These are phyloP conservation scores for Pythium coloratum DNA, from an alignment of 352 stramenopile genomes.

Conservation along the genomic window DNA sequence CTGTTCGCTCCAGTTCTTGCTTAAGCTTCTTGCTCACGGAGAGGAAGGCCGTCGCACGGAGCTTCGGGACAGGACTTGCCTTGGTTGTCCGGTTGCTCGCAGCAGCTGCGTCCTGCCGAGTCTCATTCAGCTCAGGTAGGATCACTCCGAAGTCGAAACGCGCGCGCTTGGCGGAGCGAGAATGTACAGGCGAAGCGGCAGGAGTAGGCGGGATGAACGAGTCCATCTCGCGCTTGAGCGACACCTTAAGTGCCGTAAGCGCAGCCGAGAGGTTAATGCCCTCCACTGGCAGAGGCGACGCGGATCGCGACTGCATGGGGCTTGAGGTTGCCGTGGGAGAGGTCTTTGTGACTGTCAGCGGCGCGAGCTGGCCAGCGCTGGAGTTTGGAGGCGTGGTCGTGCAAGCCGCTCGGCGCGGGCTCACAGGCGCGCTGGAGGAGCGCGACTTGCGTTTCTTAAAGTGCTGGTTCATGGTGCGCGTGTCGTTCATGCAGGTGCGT, in stretches of 20 bases:
- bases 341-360: constrained; percentile 11
- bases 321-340: constrained; percentile 21
- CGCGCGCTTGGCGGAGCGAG: constrained; percentile 50
- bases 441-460: constrained; percentile 74
- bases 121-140: constrained; percentile 31
- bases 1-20: constrained; percentile 58
- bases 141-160: constrained; percentile 50
- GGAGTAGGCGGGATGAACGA: constrained; percentile 72
- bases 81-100: constrained; percentile 28
- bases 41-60: constrained; percentile 48
- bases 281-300: constrained; percentile 27
- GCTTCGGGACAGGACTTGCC: constrained; percentile 36
- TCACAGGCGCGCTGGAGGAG: constrained; percentile 27
- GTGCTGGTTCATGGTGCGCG: constrained; percentile 46
- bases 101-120: neutral
- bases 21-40: constrained; percentile 74
- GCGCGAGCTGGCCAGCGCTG: constrained; percentile 10
- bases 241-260: constrained; percentile 71
- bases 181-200: constrained; percentile 59
- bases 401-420: constrained; percentile 14
- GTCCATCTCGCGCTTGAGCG: constrained; percentile 70
- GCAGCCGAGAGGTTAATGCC: constrained; percentile 53
- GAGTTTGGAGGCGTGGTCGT: constrained; percentile 1
- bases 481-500: constrained; percentile 13
- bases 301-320: neutral